phyloP scores from a whole-genome alignment of 805 yeast genomes.

The Metschnikowia sp. region DNA sequence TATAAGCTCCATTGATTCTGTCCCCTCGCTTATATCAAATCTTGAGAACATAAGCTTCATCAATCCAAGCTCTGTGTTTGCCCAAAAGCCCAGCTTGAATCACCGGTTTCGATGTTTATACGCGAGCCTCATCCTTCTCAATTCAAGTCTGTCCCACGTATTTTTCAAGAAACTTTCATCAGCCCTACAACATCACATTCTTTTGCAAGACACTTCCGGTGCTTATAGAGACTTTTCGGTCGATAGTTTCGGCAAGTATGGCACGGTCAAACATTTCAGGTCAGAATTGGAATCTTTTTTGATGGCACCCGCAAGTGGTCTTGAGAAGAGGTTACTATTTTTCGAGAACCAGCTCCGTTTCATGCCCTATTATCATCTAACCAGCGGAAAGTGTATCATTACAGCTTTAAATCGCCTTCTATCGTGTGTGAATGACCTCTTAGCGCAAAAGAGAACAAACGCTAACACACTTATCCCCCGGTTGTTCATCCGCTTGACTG shows the following conservation, averaged over 20 bases:
- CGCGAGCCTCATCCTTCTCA: constrained; percentile 8
- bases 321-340: background rate
- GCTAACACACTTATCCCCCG: background rate
- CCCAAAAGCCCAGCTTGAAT: background rate
- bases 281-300: background rate
- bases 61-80: constrained; percentile 16
- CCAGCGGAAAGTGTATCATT: background rate
- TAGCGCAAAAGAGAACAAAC: background rate
- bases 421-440: background rate
- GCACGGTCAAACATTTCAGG: constrained; percentile 1
- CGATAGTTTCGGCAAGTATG: background rate
- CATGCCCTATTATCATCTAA: background rate
- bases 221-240: background rate
- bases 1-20: constrained; percentile 17
- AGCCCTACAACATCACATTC: constrained; percentile 9
- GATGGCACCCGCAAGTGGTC: background rate
- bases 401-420: background rate
- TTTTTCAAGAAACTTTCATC: constrained; percentile 8
- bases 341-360: background rate
- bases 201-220: background rate
- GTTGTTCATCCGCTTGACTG: background rate
- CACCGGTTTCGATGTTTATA: constrained; percentile 5
- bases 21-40: constrained; percentile 16
- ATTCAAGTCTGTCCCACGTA: constrained; percentile 2
- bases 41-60: constrained; percentile 18